Evolutionary conservation across 2,329 filamentous ascomycete genomes (phyloP).

Genomic region (Helminthosporium solani): DNA sequence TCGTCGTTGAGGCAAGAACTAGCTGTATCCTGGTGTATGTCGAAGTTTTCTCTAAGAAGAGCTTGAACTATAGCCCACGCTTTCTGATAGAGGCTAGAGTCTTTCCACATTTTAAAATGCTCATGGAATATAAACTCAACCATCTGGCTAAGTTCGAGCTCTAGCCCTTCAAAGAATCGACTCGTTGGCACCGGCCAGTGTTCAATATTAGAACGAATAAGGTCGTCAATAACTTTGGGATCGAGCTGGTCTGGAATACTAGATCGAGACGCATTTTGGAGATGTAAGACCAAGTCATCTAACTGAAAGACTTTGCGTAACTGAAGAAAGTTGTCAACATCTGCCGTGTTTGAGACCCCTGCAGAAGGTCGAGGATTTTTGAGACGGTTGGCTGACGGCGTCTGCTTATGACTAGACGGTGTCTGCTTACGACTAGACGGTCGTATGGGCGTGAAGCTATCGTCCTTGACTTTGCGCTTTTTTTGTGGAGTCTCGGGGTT

Average conservation of each 20-base stretch:
- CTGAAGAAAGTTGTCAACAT: slow-evolving; percentile 5
- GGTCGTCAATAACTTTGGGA: slow-evolving; percentile 31
- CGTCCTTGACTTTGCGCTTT: slow-evolving; percentile 26
- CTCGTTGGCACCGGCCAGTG: slow-evolving; percentile 33
- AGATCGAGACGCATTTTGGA: slow-evolving; percentile 27
- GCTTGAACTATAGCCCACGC: slow-evolving; percentile 24
- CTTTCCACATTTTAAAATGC: slow-evolving; percentile 29
- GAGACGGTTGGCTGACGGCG: background rate
- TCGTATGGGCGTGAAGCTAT: slow-evolving; percentile 2
- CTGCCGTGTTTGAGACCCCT: too few species aligned
- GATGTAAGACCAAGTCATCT: slow-evolving; percentile 27
- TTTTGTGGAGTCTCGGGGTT: slow-evolving; percentile 29
- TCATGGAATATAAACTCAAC: slow-evolving; percentile 29
- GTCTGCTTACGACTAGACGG: slow-evolving; percentile 1
- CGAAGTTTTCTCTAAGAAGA: slow-evolving; percentile 28
- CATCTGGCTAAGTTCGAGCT: slow-evolving; percentile 7
- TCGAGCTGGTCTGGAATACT: slow-evolving; percentile 39
- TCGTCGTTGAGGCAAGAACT: slow-evolving; percentile 35
- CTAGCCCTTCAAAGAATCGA: slow-evolving; percentile 26
- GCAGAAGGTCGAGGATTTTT: background rate
- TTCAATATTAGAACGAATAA: slow-evolving; percentile 31
- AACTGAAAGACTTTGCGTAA: slow-evolving; percentile 25
- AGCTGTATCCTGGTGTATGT: slow-evolving; percentile 23
- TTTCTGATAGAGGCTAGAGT: slow-evolving; percentile 31
- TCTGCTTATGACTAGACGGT: background rate